Percentiles rank a stretch among this genome's conserved stretches.
These are phyloP conservation scores for Pyrus pyrifolia DNA, from an alignment of 306 rosid genomes.

Conservation along the genomic window DNA sequence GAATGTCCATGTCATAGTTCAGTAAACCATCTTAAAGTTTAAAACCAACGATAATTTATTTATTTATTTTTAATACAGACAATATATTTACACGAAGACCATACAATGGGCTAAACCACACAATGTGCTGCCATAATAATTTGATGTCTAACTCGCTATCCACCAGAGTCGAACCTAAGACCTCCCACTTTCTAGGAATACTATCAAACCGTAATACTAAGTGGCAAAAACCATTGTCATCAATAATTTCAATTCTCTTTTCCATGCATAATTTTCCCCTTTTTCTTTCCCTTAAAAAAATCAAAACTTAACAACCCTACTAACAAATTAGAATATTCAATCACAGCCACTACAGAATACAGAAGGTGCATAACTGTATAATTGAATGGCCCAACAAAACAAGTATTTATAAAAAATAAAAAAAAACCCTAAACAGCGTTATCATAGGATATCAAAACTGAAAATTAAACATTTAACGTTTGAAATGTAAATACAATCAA, in stretches of 20 bases:
- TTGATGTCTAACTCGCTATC: not conserved
- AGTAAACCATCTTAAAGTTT: not conserved
- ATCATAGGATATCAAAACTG: not conserved
- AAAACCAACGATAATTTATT: not conserved
- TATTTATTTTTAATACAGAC: too few relatives aligned
- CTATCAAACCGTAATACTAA: too few relatives aligned
- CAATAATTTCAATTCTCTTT: not conserved
- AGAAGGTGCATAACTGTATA: not conserved
- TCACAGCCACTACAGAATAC: not conserved
- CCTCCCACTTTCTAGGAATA: not conserved
- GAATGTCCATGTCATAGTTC: not conserved
- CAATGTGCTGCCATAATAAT: not conserved
- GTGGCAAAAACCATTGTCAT: not conserved
- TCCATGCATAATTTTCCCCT: not conserved
- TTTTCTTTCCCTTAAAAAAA: not conserved
- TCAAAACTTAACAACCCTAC: not conserved
- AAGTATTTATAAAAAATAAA: not conserved
- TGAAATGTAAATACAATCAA: not conserved
- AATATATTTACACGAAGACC: not conserved
- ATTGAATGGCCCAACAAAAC: not conserved
- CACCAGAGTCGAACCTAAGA: not conserved
- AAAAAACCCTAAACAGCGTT: not conserved
- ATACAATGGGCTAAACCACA: too few relatives aligned
- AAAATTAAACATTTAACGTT: not conserved
- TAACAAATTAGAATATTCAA: not conserved